Evolutionary conservation across 495 filamentous ascomycete genomes (phyloP), one percentile per base, ranked within the genome.

Genomic region (Daldinia loculata): DNA sequence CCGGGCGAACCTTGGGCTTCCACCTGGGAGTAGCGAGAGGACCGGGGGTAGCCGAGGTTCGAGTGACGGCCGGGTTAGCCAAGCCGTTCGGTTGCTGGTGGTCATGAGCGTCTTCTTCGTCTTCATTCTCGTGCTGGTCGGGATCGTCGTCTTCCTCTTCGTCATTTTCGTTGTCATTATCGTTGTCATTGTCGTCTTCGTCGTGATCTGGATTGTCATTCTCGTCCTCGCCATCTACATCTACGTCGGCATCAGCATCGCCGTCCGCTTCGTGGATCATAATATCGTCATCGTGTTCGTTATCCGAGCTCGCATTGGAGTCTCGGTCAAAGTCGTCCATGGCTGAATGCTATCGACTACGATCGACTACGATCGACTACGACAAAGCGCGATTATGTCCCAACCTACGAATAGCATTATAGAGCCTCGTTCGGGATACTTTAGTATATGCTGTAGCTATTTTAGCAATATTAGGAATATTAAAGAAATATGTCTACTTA

Each of bases 1-100:
- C 96, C 30, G 90, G 80, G n/a, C 92, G 90, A 34, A 95, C 83
- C 43, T 80, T 86, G 0, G 92, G 94, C 32, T 89, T 89, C 68
- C 39, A 80, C 79, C 64, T 76, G 62, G 59, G 82, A 71, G 60
- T 77, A 77, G 78, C 71, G 43, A 83, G 75, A 29, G 81, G 82
- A 29, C 77, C 81, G 4, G 86, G 86, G 17, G 84, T 80, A 45
- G 83, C 82, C 1, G 87, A 86, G 6, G 84, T 81, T 38, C 81
- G 81, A 27, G 75, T 74, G 17, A 61, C 62, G 61, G 74, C 48
- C 1, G 61, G 56, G 56, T 67, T 70, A 38, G 56, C 70, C 70
- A 45, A 43, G 56, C 63, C 60, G 61, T 72, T 66, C 12, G 69
- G 53, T 48, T 72, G 75, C 6, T 34, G 61, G 6, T 82, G 78